These are phyloP conservation scores for Suhomyces wounanorum DNA, from an alignment of 1,139 yeast species.

Conservation along the genomic window DNA sequence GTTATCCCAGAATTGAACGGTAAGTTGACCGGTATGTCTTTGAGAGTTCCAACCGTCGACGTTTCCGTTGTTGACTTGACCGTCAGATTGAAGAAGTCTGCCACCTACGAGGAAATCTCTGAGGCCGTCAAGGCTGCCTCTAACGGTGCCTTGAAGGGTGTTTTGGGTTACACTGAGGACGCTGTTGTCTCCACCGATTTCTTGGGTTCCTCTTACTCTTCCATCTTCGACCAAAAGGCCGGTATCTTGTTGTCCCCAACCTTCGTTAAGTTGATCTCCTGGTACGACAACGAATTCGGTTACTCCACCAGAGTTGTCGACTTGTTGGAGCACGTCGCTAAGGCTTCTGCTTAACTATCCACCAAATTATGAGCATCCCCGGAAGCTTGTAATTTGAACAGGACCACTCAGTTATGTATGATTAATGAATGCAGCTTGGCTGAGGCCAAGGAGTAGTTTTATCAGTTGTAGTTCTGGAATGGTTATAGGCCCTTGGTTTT, in stretches of 20 bases:
- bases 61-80: constrained; percentile 80
- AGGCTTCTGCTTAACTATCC: constrained; percentile 27
- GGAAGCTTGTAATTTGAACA: constrained; percentile 9
- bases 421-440: constrained; percentile 11
- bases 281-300: constrained; percentile 93
- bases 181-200: constrained; percentile 86
- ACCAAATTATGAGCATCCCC: constrained; percentile 16
- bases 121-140: constrained; percentile 70
- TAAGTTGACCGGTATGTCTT: constrained; percentile 85
- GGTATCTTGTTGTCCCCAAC: constrained; percentile 81
- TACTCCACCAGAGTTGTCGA: constrained; percentile 92
- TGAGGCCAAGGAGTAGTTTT: constrained; percentile 6
- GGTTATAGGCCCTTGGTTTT: neutral
- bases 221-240: constrained; percentile 83
- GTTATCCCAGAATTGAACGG: constrained; percentile 87
- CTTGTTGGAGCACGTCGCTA: constrained; percentile 75
- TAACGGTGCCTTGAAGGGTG: constrained; percentile 70
- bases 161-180: constrained; percentile 82
- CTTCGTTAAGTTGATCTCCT: constrained; percentile 82
- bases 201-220: constrained; percentile 75
- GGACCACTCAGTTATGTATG: constrained; percentile 6
- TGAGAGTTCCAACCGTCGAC: constrained; percentile 86
- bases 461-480: neutral
- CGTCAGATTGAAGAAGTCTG: constrained; percentile 65
- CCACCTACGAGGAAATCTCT: constrained; percentile 76